Evolutionary conservation across 345 rosid genomes (phyloP), one percentile per base, ranked within the genome.

Genomic region (Salix exigua): DNA sequence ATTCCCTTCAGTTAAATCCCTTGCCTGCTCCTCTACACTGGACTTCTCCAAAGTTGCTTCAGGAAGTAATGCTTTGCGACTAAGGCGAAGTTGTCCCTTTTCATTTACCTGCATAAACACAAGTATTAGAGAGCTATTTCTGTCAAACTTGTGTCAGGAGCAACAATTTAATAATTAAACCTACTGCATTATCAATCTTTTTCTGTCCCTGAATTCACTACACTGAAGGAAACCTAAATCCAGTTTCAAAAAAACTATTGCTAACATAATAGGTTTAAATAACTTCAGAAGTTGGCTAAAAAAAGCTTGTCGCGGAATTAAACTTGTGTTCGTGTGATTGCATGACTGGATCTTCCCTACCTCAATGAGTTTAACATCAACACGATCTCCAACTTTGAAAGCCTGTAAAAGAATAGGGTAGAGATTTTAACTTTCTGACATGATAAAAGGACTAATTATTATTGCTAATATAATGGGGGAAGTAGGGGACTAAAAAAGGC

Each of bases 361-460:
- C 97, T 96, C 98, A 13, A 89, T 93, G 78, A 96, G 94, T 80
- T 96, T 96, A 75, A 96, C 99, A 76, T 96, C 99, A 80, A 96
- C 74, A 68, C 70, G 96, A 72, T 96, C 98, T 79, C 99, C 98
- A 74, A 93, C 91, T 82, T 96, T 91, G 78, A 84, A 84, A 72
- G 86, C 96, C 99, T 96, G 88, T 69, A 77, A 70, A 66, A 77
- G 14, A 81, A 53, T 35, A 7, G 23, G 42, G 60, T 46, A 48
- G 38, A 74, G 71, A 70, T 62, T 58, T 58, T 58, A 58, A 25
- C 28, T n/a, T 55, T n/a, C 4, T 58, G 28, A 58, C 28, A 58
- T n/a, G 11, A 58, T 58, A n/a, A 13, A 4, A 19, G 21, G 7
- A 79, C 63, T 60, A 50, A 60, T 65, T 65, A 40, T 40, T 31